phyloP scores from a whole-genome alignment of 192 early-diverging fungal species.

The Podila epigama region DNA sequence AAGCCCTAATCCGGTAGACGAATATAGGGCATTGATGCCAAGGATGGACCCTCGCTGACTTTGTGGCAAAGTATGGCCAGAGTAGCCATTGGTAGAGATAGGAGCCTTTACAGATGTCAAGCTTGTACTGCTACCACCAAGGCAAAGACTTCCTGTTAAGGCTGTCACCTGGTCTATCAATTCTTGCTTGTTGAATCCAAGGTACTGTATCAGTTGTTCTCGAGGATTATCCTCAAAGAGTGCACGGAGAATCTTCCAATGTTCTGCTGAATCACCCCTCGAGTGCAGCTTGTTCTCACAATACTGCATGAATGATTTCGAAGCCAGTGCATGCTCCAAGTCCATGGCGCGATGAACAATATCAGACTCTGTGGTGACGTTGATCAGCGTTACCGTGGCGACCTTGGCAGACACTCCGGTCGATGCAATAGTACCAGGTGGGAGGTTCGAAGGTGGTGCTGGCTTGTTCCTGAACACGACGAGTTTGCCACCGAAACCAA shows the following conservation, averaged over 20 bases:
- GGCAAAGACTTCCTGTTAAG: constrained; percentile 40
- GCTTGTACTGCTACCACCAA: constrained; percentile 11
- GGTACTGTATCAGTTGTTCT: constrained; percentile 82
- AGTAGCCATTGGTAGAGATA: neutral
- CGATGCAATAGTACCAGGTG: constrained; percentile 41
- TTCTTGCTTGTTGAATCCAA: constrained; percentile 83
- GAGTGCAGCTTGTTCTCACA: constrained; percentile 44
- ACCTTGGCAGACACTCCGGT: constrained; percentile 42
- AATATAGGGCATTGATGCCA: constrained; percentile 27
- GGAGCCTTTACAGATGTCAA: constrained; percentile 3
- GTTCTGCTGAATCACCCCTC: constrained; percentile 42
- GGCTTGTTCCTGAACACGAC: constrained; percentile 74
- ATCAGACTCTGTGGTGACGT: constrained; percentile 76
- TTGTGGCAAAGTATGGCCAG: constrained; percentile 1
- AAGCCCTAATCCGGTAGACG: constrained; percentile 6
- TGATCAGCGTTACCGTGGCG: constrained; percentile 62
- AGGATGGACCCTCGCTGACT: constrained; percentile 4
- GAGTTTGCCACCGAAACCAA: constrained; percentile 92
- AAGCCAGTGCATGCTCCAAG: constrained; percentile 72
- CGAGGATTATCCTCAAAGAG: constrained; percentile 83
- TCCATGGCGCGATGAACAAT: constrained; percentile 73
- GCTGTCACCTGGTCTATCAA: constrained; percentile 69
- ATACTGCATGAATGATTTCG: constrained; percentile 52
- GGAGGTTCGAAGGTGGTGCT: constrained; percentile 47
- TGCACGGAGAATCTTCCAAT: constrained; percentile 85